Base-by-base conservation (phyloP, 2,329 filamentous ascomycete genomes). In the Ophiocordyceps camponoti-floridani region DNA sequence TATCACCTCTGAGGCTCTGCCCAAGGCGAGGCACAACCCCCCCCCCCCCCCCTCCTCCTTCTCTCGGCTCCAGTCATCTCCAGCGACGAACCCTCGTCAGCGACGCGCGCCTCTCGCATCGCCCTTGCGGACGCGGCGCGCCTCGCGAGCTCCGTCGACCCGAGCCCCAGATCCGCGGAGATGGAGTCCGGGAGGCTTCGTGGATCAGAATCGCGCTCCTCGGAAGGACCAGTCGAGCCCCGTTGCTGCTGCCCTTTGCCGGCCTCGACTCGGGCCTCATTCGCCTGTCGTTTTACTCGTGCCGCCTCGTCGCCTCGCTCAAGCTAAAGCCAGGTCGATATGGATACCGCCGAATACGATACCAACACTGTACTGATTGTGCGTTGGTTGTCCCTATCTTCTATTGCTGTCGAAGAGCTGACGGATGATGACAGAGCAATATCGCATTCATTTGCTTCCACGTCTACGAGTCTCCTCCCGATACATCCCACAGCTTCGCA, bases 321-420 rank as follows among this genome's bases (percentile, higher is more conserved):
- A 18, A 19, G 16, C 35, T 38, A 35, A 59, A 51, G 23, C 23
- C 55, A 59, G 53, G 60, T 56, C 71, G 73, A 70, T 56, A 78
- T 78, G 74, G 74, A 78, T 61, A 69, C 70, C 59, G 70, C 72
- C 51, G 73, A 77, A 62, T 76, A 75, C 60, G 72, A 75, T 55
- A 78, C 74, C 56, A 78, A 78, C 62, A 68, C 67, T 48, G 61
- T 78, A 54, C 62, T 74, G 54, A 66, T 77, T 63, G 74, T 77
- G 52, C 54, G 70, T 63, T 18, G 16, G 44, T 37, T 7, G 23
- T 3, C 26, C 13, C 12, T 23, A 13, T n/a, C 11, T 13, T 11
- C 7, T 13, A 5, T 18, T 33, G 11, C 10, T 26, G 5, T 12
- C 10, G 1, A 8, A 4, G 35, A 40, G 43, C 47, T 52, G 47